Percentiles rank a stretch among this genome's conserved stretches.
Conservation (phyloP, 371 early-diverging fungal genomes). For the Blakeslea trispora region DNA sequence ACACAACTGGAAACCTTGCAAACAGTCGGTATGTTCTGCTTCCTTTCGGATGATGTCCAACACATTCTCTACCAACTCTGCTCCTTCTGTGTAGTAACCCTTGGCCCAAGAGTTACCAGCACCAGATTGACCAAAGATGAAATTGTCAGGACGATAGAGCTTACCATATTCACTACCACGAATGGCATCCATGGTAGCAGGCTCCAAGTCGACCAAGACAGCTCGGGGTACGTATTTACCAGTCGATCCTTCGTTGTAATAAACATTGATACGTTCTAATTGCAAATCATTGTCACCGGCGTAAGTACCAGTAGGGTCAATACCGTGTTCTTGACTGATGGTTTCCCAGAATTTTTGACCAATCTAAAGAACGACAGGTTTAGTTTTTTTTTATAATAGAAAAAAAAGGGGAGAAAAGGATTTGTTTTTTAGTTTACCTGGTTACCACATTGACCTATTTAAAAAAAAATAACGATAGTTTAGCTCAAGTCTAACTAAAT, state of each 20-base stretch:
- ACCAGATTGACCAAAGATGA: slow-evolving; percentile 83
- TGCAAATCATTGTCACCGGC: slow-evolving; percentile 86
- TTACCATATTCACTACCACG: slow-evolving; percentile 67
- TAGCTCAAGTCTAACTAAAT: too few species aligned
- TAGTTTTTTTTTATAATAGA: too few species aligned
- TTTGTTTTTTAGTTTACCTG: slow-evolving; percentile 49
- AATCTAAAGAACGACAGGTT: too few species aligned
- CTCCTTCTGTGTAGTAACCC: slow-evolving; percentile 92
- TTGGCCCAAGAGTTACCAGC: slow-evolving; percentile 95
- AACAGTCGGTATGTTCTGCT: slow-evolving; percentile 79
- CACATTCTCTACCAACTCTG: slow-evolving; percentile 81
- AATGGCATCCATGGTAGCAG: slow-evolving; percentile 98
- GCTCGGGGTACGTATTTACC: slow-evolving; percentile 93
- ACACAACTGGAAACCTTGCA: slow-evolving; percentile 87
- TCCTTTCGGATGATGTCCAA: slow-evolving; percentile 85
- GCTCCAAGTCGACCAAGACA: slow-evolving; percentile 98
- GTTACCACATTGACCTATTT: slow-evolving; percentile 88
- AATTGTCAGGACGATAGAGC: slow-evolving; percentile 88
- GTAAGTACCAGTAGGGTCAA: slow-evolving; percentile 73
- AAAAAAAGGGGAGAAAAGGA: not conserved
- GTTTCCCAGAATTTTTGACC: slow-evolving; percentile 94
- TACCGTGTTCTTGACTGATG: slow-evolving; percentile 90
- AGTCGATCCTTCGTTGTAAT: slow-evolving; percentile 92
- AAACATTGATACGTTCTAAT: slow-evolving; percentile 92
- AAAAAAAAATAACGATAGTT: slow-evolving; percentile 1